Evolutionary conservation across 768 basidiomycete species (phyloP).

Genomic region (Psilocybe cubensis): DNA sequence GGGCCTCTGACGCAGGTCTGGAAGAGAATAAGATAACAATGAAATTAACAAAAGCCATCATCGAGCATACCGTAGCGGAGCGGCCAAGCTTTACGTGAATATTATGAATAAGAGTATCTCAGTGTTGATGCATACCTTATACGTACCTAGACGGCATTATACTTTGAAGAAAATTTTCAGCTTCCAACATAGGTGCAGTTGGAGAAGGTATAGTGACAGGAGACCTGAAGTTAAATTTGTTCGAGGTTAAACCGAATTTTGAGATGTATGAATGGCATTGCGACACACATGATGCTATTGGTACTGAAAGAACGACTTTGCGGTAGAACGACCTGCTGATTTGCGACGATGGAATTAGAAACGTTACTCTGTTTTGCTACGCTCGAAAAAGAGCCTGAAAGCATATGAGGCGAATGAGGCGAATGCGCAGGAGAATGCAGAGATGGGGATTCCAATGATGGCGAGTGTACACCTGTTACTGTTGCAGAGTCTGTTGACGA

Average conservation of each 20-base stretch:
- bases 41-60: neutral
- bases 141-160: conserved; percentile 47
- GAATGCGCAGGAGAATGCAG: conserved; percentile 21
- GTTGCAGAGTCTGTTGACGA: neutral
- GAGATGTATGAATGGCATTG: neutral
- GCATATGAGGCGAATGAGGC: conserved; percentile 7
- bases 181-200: conserved; percentile 15
- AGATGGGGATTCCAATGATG: conserved; percentile 22
- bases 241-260: neutral
- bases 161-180: conserved; percentile 38
- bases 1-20: conserved; percentile 26
- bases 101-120: neutral
- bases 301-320: too few relatives aligned
- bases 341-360: neutral
- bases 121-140: neutral
- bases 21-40: neutral
- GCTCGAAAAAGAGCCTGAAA: neutral
- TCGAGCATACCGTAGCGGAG: conserved; percentile 33
- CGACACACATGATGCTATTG: too few relatives aligned
- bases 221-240: conserved; percentile 3
- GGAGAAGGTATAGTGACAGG: conserved; percentile 7
- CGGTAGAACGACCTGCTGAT: neutral
- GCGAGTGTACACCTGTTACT: conserved; percentile 4
- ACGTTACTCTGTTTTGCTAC: neutral
- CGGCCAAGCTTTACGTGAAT: conserved; percentile 32